Evolutionary conservation across 768 basidiomycete species (phyloP).

Genomic region (Agrocybe praecox): DNA sequence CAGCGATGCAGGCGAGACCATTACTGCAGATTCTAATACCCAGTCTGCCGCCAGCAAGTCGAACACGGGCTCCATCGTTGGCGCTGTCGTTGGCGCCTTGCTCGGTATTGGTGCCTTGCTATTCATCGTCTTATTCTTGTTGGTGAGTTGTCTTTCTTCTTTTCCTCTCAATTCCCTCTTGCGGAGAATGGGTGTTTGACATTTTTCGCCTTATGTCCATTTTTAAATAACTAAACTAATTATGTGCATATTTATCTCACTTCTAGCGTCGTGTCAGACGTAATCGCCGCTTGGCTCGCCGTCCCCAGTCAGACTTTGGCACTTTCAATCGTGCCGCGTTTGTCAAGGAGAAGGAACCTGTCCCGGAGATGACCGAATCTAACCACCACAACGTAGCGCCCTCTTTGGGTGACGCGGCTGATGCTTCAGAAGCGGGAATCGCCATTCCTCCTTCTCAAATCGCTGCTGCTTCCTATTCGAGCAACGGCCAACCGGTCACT

Average conservation of each 20-base stretch:
- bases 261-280: constrained; percentile 38
- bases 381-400: constrained; percentile 25
- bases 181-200: neutral
- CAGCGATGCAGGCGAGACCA: constrained; percentile 16
- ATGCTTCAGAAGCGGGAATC: constrained; percentile 16
- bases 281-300: constrained; percentile 23
- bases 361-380: constrained; percentile 24
- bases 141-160: constrained; percentile 28
- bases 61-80: constrained; percentile 45
- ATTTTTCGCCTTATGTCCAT: neutral
- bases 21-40: constrained; percentile 17
- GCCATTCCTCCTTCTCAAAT: constrained; percentile 19
- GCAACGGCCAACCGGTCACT: constrained; percentile 27
- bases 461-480: constrained; percentile 14
- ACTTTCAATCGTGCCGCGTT: constrained; percentile 31
- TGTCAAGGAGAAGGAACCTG: constrained; percentile 22
- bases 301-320: constrained; percentile 39
- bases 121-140: constrained; percentile 39
- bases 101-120: constrained; percentile 37
- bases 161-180: neutral
- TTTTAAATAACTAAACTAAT: neutral
- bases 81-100: constrained; percentile 39
- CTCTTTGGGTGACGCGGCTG: constrained; percentile 27
- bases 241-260: constrained; percentile 1
- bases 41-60: constrained; percentile 18